Base-by-base conservation (phyloP, 768 basidiomycete species). In the Chalciporus chontae region DNA sequence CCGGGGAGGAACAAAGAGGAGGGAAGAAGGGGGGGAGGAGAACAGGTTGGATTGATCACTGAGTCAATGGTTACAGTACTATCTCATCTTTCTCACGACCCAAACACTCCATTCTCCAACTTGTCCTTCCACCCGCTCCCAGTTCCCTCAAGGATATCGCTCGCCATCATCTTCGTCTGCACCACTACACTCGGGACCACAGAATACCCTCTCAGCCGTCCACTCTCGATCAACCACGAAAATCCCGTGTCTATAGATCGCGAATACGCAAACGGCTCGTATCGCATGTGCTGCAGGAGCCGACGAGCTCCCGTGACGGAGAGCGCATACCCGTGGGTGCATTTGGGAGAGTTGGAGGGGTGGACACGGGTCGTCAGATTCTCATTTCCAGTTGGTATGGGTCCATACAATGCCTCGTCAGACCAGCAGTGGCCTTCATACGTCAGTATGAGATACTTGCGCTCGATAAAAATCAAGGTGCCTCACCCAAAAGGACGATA, bases 351-450 rank as follows among this genome's bases (percentile, higher is more conserved):
- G 47, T 57, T 69, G 4, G 86, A 85, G 1, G 77, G 78, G 58
- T 84, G 78, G 2, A 36, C 15, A 36, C 34, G 34, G 5, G 34
- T 36, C n/a, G 34, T n/a, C 15, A 87, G 62, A 21, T 61, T 56
- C 27, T 45, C 27, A 46, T 48, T 43, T 36, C 45, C 19, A 45
- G 46, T 37, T 51, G 55, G 40, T 9, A 71, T 31, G 1, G 77
- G 68, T 5, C 76, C 69, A 34, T 74, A 62, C 43, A 59, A 64
- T 5, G 76, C 65, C 64, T 87, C 85, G 50, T 85, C 71, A 15
- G 84, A 85, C 85, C 85, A 87, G 60, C 85, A 87, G 56, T 87
- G 83, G 5, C 85, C 85, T 86, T 48, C 24, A 39, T 11, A 31
- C 3, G 26, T 8, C 3, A 26, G 26, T 26, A 8, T 26, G 4